phyloP scores from a whole-genome alignment of 2,329 filamentous ascomycete genomes.

The Xylariaceae sp. region DNA sequence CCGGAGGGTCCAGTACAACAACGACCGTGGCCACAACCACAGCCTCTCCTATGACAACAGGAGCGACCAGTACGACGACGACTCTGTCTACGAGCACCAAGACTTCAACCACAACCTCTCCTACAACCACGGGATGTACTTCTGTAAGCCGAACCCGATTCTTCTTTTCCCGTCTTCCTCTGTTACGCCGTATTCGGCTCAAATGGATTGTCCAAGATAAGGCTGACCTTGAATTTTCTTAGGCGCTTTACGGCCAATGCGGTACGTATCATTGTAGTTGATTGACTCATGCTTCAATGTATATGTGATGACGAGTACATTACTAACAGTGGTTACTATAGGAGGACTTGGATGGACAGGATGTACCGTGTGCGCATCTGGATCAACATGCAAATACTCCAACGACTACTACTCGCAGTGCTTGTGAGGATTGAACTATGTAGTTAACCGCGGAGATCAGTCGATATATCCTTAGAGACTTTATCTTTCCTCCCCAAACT shows the following conservation, averaged over 20 bases:
- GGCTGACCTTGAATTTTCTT: slow-evolving; percentile 6
- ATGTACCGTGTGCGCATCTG: slow-evolving; percentile 29
- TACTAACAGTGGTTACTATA: too few species aligned
- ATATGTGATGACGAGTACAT: too few species aligned
- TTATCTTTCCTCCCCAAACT: neutral
- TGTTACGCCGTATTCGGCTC: too few species aligned
- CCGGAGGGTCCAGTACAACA: neutral
- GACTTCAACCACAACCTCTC: slow-evolving; percentile 8
- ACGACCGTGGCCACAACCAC: slow-evolving; percentile 1
- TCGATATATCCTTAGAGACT: neutral
- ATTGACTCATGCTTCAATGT: too few species aligned
- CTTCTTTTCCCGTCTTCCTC: too few species aligned
- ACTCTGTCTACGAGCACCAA: slow-evolving; percentile 5
- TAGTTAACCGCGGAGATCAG: neutral
- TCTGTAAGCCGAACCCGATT: too few species aligned
- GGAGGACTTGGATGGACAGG: slow-evolving; percentile 25
- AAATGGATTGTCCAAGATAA: too few species aligned
- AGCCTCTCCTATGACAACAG: slow-evolving; percentile 7
- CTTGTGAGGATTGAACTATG: slow-evolving; percentile 1
- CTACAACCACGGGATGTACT: slow-evolving; percentile 2
- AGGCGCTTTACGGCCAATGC: slow-evolving; percentile 30
- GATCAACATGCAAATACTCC: slow-evolving; percentile 26
- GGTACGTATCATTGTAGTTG: slow-evolving; percentile 8
- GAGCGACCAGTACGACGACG: neutral
- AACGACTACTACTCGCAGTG: slow-evolving; percentile 34